These are phyloP conservation scores for Gymnopilus junonius DNA, from an alignment of 768 basidiomycete species.

Conservation along the genomic window DNA sequence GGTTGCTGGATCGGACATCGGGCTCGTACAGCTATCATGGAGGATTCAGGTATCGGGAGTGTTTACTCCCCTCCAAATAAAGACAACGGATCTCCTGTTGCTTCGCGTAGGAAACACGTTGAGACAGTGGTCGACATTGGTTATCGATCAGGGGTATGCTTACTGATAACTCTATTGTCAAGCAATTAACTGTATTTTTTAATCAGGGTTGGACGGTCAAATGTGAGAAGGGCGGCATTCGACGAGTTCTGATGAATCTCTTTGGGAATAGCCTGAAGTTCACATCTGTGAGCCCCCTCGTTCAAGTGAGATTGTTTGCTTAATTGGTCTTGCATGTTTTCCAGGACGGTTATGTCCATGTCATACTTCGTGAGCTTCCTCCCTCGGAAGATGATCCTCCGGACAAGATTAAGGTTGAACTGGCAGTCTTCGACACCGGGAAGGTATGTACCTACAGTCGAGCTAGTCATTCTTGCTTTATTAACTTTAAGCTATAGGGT, in stretches of 20 bases:
- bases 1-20: conserved; percentile 94
- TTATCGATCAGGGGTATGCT: conserved; percentile 63
- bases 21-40: conserved; percentile 71
- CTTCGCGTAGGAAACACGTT: conserved; percentile 52
- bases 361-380: conserved; percentile 77
- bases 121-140: conserved; percentile 92
- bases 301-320: not conserved
- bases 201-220: conserved; percentile 81
- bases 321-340: conserved; percentile 2
- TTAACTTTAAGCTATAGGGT: no score
- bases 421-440: conserved; percentile 87
- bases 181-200: not conserved
- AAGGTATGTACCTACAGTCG: conserved; percentile 66
- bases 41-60: conserved; percentile 85
- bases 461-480: no score
- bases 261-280: conserved; percentile 96
- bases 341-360: conserved; percentile 87
- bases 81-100: conserved; percentile 45
- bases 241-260: conserved; percentile 92
- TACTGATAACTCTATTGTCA: not conserved
- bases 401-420: conserved; percentile 74
- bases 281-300: conserved; percentile 56
- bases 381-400: conserved; percentile 54
- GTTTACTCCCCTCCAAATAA: conserved; percentile 87
- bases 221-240: conserved; percentile 92